Base-by-base conservation (phyloP, 108 stramenopile species). In the Discostella stelligeroides region DNA sequence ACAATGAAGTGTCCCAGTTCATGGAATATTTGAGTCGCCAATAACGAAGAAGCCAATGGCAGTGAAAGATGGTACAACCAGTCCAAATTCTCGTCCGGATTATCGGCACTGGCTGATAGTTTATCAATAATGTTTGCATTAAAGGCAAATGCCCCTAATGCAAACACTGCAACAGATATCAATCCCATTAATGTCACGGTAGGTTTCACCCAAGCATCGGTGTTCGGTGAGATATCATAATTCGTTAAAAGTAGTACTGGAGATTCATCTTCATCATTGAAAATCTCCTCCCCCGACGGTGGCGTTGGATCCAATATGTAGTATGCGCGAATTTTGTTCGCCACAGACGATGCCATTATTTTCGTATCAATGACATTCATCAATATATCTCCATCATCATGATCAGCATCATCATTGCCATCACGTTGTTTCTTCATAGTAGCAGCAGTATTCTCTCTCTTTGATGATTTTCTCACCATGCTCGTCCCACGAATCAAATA, bases 281-380 rank as follows among this genome's bases (percentile, higher is more conserved):
- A 66, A 25, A 87, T 64, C 25, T 87, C 84, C 54, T 91, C 87
- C 34, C 85, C 86, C 10, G 84, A 76, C 4, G 73, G 65, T 41
- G 87, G 85, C 28, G 76, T 80, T 14, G 90, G 90, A 65, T 91
- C 87, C 28, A 72, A 47, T 27, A 91, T 78, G 76, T 86, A 91
- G 55, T 73, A 88, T 30, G 68, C 72, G 40, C 85, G 82, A 10
- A 91, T 23, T 48, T 84, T 85, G 24, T 75, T 79, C 15, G 38
- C 28, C 21, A 86, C 24, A 20, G 70, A 61, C 2, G 85, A 78
- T 34, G 46, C 66, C 14, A 66, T 24, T 65, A 81, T 40, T 46
- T 74, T 67, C 47, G 76, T 68, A 28, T 85, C 60, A 1, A 79
- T 30, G 4, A 67, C 64, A 49, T 81, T 67, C 12, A 90, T 79